Evolutionary conservation across 257 asterid species (phyloP), one percentile per base, ranked within the genome.

Genomic region (Leonotis leonurus): DNA sequence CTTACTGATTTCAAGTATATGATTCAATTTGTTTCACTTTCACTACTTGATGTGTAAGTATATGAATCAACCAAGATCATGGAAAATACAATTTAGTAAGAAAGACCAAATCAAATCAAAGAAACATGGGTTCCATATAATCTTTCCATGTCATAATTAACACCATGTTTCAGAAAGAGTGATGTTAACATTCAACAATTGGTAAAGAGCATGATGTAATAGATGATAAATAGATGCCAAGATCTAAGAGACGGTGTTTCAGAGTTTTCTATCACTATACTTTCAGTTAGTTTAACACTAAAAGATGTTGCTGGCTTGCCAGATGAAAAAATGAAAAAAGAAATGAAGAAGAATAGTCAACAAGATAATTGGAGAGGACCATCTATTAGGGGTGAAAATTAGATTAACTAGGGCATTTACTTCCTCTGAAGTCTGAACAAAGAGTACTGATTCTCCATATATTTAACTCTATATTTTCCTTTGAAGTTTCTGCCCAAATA

Each of bases 301-400:
- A 1, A 33, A 9, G 46, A 39, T 33, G 36, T 2, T 20, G 41
- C 41, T 24, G 26, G 43, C n/a, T n/a, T 30, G 12, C 41, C 24
- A 54, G 53, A 7, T 21, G 41, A 48, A 59, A 56, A 70, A 6
- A n/a, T n/a, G n/a, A n/a, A n/a, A n/a, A n/a, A n/a, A n/a, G n/a
- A n/a, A n/a, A n/a, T n/a, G n/a, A n/a, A 36, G 27, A 24, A 55
- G 35, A 22, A n/a, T 56, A 44, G 14, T 8, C 11, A 36, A 53
- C 9, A 9, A n/a, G n/a, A n/a, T n/a, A n/a, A 6, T 3, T n/a
- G 51, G 20, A 14, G 16, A 11, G 36, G 30, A 21, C 2, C 8
- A 21, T 21, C 53, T 11, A n/a, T 8, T 5, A 22, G 21, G 16
- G 29, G 7, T 24, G 33, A 36, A 20, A 46, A 26, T 11, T n/a